These are phyloP conservation scores for Trichophyton benhamiae DNA, from an alignment of 2,329 filamentous ascomycete species.

Conservation along the genomic window DNA sequence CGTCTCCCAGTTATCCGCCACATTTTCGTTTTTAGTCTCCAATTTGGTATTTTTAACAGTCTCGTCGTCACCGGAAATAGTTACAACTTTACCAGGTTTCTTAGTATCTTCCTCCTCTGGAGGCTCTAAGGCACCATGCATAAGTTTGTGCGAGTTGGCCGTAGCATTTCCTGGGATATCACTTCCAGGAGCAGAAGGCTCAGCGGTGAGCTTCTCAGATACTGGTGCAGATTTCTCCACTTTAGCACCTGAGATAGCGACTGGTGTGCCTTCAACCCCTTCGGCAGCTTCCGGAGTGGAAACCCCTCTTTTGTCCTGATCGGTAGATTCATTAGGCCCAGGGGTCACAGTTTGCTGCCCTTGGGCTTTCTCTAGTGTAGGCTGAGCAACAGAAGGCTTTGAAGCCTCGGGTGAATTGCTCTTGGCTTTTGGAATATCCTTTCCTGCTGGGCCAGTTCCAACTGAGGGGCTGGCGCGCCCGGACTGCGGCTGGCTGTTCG, in stretches of 20 bases:
- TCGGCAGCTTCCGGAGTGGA: slow-evolving; percentile 59
- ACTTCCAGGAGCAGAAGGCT: slow-evolving; percentile 24
- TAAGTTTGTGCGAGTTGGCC: slow-evolving; percentile 22
- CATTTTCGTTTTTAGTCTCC: slow-evolving; percentile 7
- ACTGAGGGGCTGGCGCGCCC: slow-evolving; percentile 30
- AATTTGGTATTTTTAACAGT: slow-evolving; percentile 33
- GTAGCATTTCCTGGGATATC: slow-evolving; percentile 27
- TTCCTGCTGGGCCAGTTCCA: slow-evolving; percentile 17
- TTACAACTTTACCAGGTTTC: slow-evolving; percentile 17
- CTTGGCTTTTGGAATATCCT: slow-evolving; percentile 6
- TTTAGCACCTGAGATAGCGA: slow-evolving; percentile 43
- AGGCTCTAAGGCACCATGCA: slow-evolving; percentile 40
- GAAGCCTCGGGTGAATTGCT: not conserved
- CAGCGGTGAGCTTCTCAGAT: slow-evolving; percentile 37
- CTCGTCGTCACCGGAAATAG: slow-evolving; percentile 42
- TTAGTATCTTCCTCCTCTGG: slow-evolving; percentile 30
- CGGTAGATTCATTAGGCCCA: not conserved
- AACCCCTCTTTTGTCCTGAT: slow-evolving; percentile 37
- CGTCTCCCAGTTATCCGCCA: slow-evolving; percentile 40
- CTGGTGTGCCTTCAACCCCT: slow-evolving; percentile 53
- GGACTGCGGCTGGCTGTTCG: slow-evolving; percentile 28
- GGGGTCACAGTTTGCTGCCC: not conserved
- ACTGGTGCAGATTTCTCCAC: slow-evolving; percentile 55
- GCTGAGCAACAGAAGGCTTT: not conserved
- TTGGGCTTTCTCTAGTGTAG: not conserved